These are phyloP conservation scores for Calonectria hawksworthii DNA, from an alignment of 2,329 filamentous ascomycete genomes.

Conservation along the genomic window DNA sequence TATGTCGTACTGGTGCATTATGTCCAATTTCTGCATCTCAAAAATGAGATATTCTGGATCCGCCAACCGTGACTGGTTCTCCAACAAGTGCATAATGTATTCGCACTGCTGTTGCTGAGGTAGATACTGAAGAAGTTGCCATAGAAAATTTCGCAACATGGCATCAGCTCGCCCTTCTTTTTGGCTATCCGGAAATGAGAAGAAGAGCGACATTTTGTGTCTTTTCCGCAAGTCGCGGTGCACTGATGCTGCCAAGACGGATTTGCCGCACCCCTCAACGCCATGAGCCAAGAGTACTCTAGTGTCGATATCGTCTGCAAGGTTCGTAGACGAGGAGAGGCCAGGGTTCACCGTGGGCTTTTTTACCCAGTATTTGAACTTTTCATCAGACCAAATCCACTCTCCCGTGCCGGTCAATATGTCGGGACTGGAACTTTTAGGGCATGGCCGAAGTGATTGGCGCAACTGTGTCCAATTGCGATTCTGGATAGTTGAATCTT, in stretches of 20 bases:
- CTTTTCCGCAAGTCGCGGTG: neutral
- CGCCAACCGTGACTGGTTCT: neutral
- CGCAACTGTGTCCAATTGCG: neutral
- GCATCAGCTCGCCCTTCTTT: neutral
- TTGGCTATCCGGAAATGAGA: neutral
- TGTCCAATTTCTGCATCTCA: neutral
- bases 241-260: slow-evolving; percentile 6
- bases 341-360: neutral
- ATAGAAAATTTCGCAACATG: slow-evolving; percentile 3
- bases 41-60: neutral
- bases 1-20: neutral
- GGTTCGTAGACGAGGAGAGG: neutral
- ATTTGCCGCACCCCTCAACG: slow-evolving; percentile 6
- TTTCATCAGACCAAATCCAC: slow-evolving; percentile 7
- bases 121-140: neutral
- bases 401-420: neutral
- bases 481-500: neutral
- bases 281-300: neutral
- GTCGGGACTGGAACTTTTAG: neutral
- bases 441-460: neutral
- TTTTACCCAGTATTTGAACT: neutral
- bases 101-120: neutral
- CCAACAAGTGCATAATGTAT: neutral
- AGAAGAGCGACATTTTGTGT: neutral
- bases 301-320: neutral